Base-by-base conservation (phyloP, 176 grass and related monocot genomes). In the Oryza meridionalis region DNA sequence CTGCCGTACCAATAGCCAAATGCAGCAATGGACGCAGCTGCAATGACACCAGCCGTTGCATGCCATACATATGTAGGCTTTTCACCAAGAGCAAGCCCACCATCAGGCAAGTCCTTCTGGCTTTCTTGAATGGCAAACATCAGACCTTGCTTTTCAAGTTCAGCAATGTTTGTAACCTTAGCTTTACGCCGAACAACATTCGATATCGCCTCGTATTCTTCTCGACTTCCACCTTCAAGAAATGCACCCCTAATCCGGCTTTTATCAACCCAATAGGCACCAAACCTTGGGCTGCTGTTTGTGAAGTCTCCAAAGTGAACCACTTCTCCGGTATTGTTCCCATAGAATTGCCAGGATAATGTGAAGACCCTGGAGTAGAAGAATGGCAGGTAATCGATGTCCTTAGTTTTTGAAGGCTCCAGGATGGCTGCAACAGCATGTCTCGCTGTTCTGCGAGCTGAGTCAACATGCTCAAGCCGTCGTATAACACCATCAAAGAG, bases 331-430 rank as follows among this genome's bases (percentile, higher is more conserved):
- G 89, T 59, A 78, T 94, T 98, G 73, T 98, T 89, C 46, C 96
- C 96, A 42, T 96, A 98, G 86, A 98, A 96, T 66, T 98, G 96
- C 96, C 96, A 98, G 19, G 91, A 94, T 21, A 98, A 79, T 32
- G 91, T 76, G 84, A 98, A 98, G 62, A 98, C 89, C 86, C 96
- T 93, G 21, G 96, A 98, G 87, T 98, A 98, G 69, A 98, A 96
- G 89, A 98, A 98, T 35, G 96, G 96, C 7, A 98, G 27, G 70
- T 95, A 98, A 77, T 98, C 87, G 0, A 98, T 73, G 14, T 98
- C 91, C 47, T 70, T 90, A 50, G 85, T 92, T 85, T 82, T 88
- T 5, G 80, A 69, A 80, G 91, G 83, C 45, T 88, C 83, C 89
- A 96, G 81, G 72, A 98, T 98, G 42, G 91, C 86, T 3, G 96